Evolutionary conservation across 2,329 filamentous ascomycete genomes (phyloP), one percentile per base, ranked within the genome.

Genomic region (Sporothrix humicola): DNA sequence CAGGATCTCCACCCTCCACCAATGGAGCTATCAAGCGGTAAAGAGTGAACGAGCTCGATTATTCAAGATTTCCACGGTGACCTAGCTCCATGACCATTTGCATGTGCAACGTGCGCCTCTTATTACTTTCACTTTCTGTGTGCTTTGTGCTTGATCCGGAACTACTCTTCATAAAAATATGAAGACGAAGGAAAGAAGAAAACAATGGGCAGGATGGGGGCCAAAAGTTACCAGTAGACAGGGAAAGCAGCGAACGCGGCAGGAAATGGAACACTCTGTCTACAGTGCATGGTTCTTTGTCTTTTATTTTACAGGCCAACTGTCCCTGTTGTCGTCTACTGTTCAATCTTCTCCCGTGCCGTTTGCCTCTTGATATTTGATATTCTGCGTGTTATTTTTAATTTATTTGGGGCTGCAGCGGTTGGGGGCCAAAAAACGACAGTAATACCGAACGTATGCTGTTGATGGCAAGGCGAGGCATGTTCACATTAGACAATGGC

Each of bases 201-300:
- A 31, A 13, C 9, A 7, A 6, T 37, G 26, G 63, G 23, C 42
- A 66, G 20, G 44, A 31, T 66, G 42, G 63, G 63, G 63, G 63
- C 46, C 63, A 50, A 50, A 66, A 66, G 44, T 50, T 66, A 66
- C 44, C 44, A 66, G 63, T 2, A 48, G 42, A 31, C 63, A 66
- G 44, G 20, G 31, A 48, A 66, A 46, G 61, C 12, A 48, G 8
- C 4, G 12, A 26, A 48, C 61, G 42, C 61, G 61, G 61, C 61
- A 66, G 61, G 61, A 66, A 48, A 48, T 26, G 42, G 61, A 26
- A 4, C 37, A 46, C n/a, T 46, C 17, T 65, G 37, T 44, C 59
- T 17, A 20, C 59, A 61, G 58, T 8, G 4, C 58, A 61, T 59
- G 56, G 56, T 37, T 59, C 56, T 59, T 26, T 59, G 13, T 31